These are phyloP conservation scores for Sphaerulina populicola DNA, from an alignment of 2,329 filamentous ascomycete genomes.

Conservation along the genomic window DNA sequence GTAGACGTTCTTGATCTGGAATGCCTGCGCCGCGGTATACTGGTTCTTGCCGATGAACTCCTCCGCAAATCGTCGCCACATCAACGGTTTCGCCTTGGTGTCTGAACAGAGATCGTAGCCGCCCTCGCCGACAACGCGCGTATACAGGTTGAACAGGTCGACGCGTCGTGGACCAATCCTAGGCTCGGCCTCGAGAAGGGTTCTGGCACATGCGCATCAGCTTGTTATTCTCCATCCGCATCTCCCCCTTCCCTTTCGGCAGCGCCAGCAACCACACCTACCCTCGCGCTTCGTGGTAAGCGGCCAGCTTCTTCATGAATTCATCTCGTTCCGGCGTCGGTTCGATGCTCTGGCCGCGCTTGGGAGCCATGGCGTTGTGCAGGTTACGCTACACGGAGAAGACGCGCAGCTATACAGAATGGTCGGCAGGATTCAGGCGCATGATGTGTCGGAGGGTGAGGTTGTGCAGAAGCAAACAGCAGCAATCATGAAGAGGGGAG, in stretches of 20 bases:
- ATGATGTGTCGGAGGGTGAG: background rate
- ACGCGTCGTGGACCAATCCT: slow-evolving; percentile 70
- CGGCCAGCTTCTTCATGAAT: slow-evolving; percentile 64
- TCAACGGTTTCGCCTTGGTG: slow-evolving; percentile 66
- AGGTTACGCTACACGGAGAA: background rate
- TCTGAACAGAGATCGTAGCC: slow-evolving; percentile 72
- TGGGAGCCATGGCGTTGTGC: slow-evolving; percentile 36
- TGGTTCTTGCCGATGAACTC: slow-evolving; percentile 66
- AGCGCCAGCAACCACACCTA: slow-evolving; percentile 28
- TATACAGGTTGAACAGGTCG: slow-evolving; percentile 70
- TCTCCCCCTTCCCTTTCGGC: slow-evolving; percentile 11
- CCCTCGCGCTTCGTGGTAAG: slow-evolving; percentile 71
- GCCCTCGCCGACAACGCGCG: slow-evolving; percentile 64
- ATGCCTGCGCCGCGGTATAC: slow-evolving; percentile 75
- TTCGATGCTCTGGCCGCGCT: slow-evolving; percentile 42
- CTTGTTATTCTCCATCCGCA: slow-evolving; percentile 5
- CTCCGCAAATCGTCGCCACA: slow-evolving; percentile 71
- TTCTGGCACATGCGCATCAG: slow-evolving; percentile 40
- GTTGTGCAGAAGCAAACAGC: background rate
- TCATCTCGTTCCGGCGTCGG: slow-evolving; percentile 60
- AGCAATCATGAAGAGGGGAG: background rate
- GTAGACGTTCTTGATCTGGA: slow-evolving; percentile 77
- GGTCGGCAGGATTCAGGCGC: background rate
- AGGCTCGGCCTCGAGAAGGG: slow-evolving; percentile 68
- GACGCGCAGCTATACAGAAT: background rate